phyloP scores from a whole-genome alignment of 805 yeast genomes.

The Suhomyces pyralidae region DNA sequence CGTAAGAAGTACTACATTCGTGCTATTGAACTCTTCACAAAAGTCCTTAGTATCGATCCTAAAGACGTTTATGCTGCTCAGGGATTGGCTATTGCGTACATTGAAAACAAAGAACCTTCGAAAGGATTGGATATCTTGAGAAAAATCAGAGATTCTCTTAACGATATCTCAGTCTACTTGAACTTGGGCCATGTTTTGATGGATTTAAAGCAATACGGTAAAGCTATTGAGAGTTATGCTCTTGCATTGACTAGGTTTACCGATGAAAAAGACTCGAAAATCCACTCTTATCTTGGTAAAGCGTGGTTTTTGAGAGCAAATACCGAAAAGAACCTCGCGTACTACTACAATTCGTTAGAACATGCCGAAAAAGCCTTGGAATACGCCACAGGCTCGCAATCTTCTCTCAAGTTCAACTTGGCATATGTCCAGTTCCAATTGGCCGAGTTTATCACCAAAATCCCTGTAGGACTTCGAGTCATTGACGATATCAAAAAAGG shows the following conservation, averaged over 20 bases:
- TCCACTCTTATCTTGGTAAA: conserved; percentile 72
- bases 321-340: conserved; percentile 61
- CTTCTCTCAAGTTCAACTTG: conserved; percentile 64
- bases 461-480: conserved; percentile 55
- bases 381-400: conserved; percentile 21
- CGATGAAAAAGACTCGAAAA: conserved; percentile 59
- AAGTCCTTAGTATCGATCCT: conserved; percentile 81
- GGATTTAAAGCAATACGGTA: conserved; percentile 76
- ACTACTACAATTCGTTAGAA: conserved; percentile 58
- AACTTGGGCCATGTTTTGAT: conserved; percentile 85
- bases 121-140: conserved; percentile 83
- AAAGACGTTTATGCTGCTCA: conserved; percentile 94
- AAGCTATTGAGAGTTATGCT: conserved; percentile 87
- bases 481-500: conserved; percentile 59
- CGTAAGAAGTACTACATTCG: conserved; percentile 73
- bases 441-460: conserved; percentile 75
- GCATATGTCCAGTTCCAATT: conserved; percentile 83
- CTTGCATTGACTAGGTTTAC: conserved; percentile 68
- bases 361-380: conserved; percentile 57
- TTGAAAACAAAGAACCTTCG: conserved; percentile 72
- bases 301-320: conserved; percentile 84
- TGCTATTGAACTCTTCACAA: conserved; percentile 90
- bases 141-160: conserved; percentile 84
- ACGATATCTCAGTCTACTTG: conserved; percentile 76
- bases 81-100: conserved; percentile 90